Base-by-base conservation (phyloP, 2,329 filamentous ascomycete species). In the Colletotrichum sublineola region DNA sequence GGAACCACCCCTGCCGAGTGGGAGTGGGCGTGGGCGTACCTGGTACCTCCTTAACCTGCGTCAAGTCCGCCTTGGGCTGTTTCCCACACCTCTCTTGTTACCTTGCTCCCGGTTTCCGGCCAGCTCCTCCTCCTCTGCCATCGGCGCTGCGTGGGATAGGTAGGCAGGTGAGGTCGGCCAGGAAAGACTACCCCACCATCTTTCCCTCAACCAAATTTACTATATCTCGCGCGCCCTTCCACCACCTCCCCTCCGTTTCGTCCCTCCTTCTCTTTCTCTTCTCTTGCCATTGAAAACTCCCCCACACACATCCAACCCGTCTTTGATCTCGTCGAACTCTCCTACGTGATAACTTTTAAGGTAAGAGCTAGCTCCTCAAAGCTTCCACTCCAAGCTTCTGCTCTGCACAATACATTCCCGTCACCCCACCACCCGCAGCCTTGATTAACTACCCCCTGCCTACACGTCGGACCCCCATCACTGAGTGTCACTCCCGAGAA, bases 151-250 rank as follows among this genome's bases (percentile, higher is more conserved):
- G 46, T 67, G 62, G 65, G 38, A 29, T 60, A 48, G 42, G 18
- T 18, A 44, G 33, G 33, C 8, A 36, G 42, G 42, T 44, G 42
- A 48, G 33, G 64, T 60, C 33, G 60, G 12, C 57, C 57, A 33
- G 52, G 64, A 56, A 75, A 68, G 58, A 75, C 31, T 76, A 79
- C 76, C 77, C 77, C 78, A 77, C 77, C 77, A 76, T 74, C 74
- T 77, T 58, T 71, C 68, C 68, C 68, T 71, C 75, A 77, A 75
- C 75, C 75, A 73, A 68, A 68, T 72, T 72, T 72, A 72, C 68
- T 68, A 72, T 68, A 68, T 72, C 58, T 68, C 68, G 57, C 64
- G 38, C 60, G 58, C 68, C 68, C 68, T 61, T 70, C 68, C 68
- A 68, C 68, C 46, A 62, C 60, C 29, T 57, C 50, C 65, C 64